phyloP scores from a whole-genome alignment of 805 yeast species.

The Zygosaccharomyces pseudorouxii region DNA sequence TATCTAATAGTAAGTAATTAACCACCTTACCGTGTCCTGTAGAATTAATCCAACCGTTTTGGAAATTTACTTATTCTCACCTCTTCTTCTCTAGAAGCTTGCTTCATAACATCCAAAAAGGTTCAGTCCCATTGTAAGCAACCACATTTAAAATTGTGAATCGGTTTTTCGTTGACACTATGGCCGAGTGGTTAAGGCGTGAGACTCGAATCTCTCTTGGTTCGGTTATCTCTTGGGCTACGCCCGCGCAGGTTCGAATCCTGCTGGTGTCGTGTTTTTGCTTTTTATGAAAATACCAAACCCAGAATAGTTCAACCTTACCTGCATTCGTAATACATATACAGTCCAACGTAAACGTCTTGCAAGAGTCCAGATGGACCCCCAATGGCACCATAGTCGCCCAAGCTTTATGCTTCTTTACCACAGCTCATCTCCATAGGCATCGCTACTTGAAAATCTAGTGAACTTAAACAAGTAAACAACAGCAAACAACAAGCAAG shows the following conservation, averaged over 20 bases:
- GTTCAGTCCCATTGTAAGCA: neutral
- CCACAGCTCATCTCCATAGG: neutral
- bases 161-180: slow-evolving; percentile 38
- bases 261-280: slow-evolving; percentile 79
- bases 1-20: too few relatives aligned
- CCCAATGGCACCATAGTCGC: too few relatives aligned
- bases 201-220: slow-evolving; percentile 51
- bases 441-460: neutral
- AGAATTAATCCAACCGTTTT: too few relatives aligned
- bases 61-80: too few relatives aligned
- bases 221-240: slow-evolving; percentile 56
- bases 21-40: too few relatives aligned
- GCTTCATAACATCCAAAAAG: neutral
- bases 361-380: too few relatives aligned
- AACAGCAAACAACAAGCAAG: neutral
- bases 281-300: too few relatives aligned
- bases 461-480: neutral
- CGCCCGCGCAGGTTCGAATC: slow-evolving; percentile 80
- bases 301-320: too few relatives aligned
- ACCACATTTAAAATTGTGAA: neutral
- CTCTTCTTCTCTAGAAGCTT: too few relatives aligned
- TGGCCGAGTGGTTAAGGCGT: slow-evolving; percentile 80
- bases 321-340: too few relatives aligned
- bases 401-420: neutral
- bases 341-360: too few relatives aligned